Percentiles rank a stretch among this genome's conserved stretches.
phyloP scores from a whole-genome alignment of 2,329 filamentous ascomycete genomes.

The Curvularia eragrostidis region DNA sequence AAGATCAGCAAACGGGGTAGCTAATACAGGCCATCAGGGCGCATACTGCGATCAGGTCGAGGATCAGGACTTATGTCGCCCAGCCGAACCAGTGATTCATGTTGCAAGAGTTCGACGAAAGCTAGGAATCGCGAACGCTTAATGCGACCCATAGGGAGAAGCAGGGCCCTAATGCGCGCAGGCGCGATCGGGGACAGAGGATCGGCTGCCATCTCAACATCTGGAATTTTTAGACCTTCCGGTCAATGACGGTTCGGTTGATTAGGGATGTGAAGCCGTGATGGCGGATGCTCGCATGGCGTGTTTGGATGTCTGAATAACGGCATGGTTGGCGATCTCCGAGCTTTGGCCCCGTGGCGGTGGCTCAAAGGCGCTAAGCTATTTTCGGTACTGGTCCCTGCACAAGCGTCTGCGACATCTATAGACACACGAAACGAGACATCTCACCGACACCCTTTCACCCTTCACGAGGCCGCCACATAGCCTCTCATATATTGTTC shows the following conservation, averaged over 20 bases:
- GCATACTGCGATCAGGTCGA: constrained; percentile 82
- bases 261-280: constrained; percentile 18
- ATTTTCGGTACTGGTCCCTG: constrained; percentile 16
- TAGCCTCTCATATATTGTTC: constrained; percentile 15
- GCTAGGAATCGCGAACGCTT: constrained; percentile 78
- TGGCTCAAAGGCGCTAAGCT: constrained; percentile 23
- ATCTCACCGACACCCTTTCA: constrained; percentile 14
- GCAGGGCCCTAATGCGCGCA: constrained; percentile 85
- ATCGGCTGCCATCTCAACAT: constrained; percentile 82
- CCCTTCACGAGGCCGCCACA: constrained; percentile 7
- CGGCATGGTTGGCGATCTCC: constrained; percentile 26
- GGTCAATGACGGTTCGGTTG: constrained; percentile 23
- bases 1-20: constrained; percentile 42
- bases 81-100: constrained; percentile 81
- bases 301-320: constrained; percentile 30
- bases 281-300: constrained; percentile 29
- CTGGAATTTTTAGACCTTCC: constrained; percentile 33
- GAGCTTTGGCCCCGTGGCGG: constrained; percentile 34
- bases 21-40: constrained; percentile 23
- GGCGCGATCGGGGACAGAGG: constrained; percentile 84
- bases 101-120: constrained; percentile 79
- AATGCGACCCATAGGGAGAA: constrained; percentile 86
- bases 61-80: constrained; percentile 86
- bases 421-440: constrained; percentile 13
- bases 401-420: constrained; percentile 15